Evolutionary conservation across 2,329 filamentous ascomycete genomes (phyloP).

Genomic region (Fusarium buxicola): DNA sequence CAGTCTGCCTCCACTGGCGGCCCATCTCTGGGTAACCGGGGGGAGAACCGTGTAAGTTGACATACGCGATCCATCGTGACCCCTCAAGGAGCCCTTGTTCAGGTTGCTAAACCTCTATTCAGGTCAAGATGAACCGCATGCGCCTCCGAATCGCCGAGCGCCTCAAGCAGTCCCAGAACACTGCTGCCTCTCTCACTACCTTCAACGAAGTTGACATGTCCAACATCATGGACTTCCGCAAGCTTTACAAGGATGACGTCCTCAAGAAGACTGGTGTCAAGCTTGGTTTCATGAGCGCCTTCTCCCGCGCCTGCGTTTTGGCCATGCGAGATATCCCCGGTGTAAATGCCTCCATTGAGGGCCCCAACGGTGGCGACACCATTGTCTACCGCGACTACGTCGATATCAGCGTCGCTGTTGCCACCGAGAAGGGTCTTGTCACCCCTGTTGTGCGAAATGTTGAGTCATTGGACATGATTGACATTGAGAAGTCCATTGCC

Average conservation of each 20-base stretch:
- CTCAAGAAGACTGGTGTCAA: constrained; percentile 97
- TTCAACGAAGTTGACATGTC: constrained; percentile 99
- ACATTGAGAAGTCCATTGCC: constrained; percentile 90
- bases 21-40: constrained; percentile 74
- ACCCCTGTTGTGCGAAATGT: constrained; percentile 96
- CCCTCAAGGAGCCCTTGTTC: neutral
- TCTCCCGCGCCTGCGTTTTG: constrained; percentile 87
- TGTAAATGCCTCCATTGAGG: constrained; percentile 97
- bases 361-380: constrained; percentile 92
- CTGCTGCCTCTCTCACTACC: constrained; percentile 93
- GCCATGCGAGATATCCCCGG: constrained; percentile 96
- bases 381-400: constrained; percentile 99
- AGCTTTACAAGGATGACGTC: constrained; percentile 95
- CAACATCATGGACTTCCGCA: constrained; percentile 95
- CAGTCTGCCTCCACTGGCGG: constrained; percentile 42
- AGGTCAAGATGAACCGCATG: constrained; percentile 99
- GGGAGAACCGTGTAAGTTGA: constrained; percentile 83
- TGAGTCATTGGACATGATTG: constrained; percentile 87
- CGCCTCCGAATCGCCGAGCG: constrained; percentile 96
- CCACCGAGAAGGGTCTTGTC: constrained; percentile 96
- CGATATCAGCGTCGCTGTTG: constrained; percentile 96
- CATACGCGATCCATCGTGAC: neutral
- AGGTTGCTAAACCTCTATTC: constrained; percentile 25
- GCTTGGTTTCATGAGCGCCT: constrained; percentile 99
- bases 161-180: constrained; percentile 99